These are phyloP conservation scores for Nymphaea colorata DNA, from an alignment of 164 flowering plant genomes.

Conservation along the genomic window DNA sequence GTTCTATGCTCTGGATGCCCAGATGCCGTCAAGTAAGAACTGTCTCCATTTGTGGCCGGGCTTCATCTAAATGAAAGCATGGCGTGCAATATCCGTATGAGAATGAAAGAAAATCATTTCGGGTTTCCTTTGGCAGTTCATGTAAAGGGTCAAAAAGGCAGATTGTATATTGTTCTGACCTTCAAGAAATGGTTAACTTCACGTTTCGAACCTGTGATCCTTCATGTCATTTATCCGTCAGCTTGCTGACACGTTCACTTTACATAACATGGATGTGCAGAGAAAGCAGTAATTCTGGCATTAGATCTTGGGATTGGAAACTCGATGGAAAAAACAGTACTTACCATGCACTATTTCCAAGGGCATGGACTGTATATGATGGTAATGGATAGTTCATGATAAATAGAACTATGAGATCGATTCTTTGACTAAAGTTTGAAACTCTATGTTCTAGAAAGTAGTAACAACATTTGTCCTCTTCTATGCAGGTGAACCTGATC, in stretches of 20 bases:
- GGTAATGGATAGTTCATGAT: slow-evolving; percentile 28
- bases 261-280: slow-evolving; percentile 19
- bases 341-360: slow-evolving; percentile 85
- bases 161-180: background rate
- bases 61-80: too few species aligned
- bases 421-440: background rate
- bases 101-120: too few species aligned
- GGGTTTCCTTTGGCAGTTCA: background rate
- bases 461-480: slow-evolving; percentile 11
- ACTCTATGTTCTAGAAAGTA: background rate
- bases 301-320: slow-evolving; percentile 96
- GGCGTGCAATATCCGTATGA: too few species aligned
- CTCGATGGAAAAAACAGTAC: slow-evolving; percentile 58
- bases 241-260: background rate
- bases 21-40: slow-evolving; percentile 38
- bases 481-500: slow-evolving; percentile 86
- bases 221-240: too few species aligned
- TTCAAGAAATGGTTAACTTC: too few species aligned
- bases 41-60: too few species aligned
- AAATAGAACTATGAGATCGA: too few species aligned
- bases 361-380: slow-evolving; percentile 92
- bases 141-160: background rate
- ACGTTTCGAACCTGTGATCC: too few species aligned
- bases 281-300: slow-evolving; percentile 40
- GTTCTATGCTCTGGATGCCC: slow-evolving; percentile 50